Conservation (phyloP, 2,329 filamentous ascomycete genomes). For the Fusarium oxysporum region DNA sequence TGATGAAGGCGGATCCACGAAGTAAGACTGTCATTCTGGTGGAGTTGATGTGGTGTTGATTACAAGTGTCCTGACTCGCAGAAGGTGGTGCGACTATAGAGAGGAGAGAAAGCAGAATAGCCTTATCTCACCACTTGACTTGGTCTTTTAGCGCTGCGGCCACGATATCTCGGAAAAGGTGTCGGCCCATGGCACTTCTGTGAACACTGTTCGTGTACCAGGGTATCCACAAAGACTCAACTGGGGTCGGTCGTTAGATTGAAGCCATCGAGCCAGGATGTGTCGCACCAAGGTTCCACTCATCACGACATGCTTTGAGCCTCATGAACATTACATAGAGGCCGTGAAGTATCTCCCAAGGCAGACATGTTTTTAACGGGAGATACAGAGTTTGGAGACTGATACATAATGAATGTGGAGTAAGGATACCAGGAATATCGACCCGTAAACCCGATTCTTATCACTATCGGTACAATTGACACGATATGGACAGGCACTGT, state of each 20-base stretch:
- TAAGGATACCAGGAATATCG: too few relatives aligned
- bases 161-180: background rate
- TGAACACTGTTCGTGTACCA: background rate
- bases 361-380: background rate
- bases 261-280: conserved; percentile 36
- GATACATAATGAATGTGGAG: background rate
- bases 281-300: conserved; percentile 33
- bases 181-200: conserved; percentile 17
- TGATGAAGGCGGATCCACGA: conserved; percentile 61
- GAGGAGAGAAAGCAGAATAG: background rate
- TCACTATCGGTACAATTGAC: background rate
- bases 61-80: background rate
- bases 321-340: conserved; percentile 13
- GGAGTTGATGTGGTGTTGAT: background rate
- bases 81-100: background rate
- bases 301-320: conserved; percentile 32
- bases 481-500: background rate
- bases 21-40: conserved; percentile 53
- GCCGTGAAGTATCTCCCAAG: background rate
- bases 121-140: background rate
- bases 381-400: background rate
- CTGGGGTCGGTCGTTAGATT: conserved; percentile 20
- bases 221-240: conserved; percentile 23
- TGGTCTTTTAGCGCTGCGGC: background rate
- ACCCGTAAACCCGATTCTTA: background rate